Evolutionary conservation across 2,329 filamentous ascomycete species (phyloP).

Genomic region (Arthrocladium fulminans): DNA sequence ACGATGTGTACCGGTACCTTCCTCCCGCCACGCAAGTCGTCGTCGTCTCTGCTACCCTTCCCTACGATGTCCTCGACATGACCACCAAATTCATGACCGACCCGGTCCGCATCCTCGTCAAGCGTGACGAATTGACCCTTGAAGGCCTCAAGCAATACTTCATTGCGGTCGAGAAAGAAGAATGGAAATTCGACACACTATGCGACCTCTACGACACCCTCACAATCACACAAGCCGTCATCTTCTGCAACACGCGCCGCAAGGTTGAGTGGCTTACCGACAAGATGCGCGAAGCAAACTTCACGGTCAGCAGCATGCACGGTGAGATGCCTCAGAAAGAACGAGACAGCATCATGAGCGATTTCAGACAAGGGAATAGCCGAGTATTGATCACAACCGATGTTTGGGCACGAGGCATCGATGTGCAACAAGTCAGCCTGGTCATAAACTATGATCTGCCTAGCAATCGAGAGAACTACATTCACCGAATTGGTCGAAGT

Average conservation of each 20-base stretch:
- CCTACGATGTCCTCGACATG: constrained; percentile 97
- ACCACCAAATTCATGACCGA: constrained; percentile 99
- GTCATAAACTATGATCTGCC: constrained; percentile 99
- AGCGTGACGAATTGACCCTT: constrained; percentile 95
- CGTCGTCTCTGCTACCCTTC: constrained; percentile 89
- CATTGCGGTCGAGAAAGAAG: constrained; percentile 97
- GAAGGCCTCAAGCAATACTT: constrained; percentile 99
- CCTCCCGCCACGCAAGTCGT: constrained; percentile 97
- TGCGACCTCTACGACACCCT: constrained; percentile 98
- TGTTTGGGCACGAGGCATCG: constrained; percentile 96
- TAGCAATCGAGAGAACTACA: constrained; percentile 98
- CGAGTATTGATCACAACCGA: constrained; percentile 95
- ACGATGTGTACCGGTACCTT: constrained; percentile 95
- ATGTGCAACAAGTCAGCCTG: constrained; percentile 94
- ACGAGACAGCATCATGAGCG: constrained; percentile 97
- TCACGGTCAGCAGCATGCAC: constrained; percentile 97
- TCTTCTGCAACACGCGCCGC: constrained; percentile 97
- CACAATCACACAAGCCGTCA: constrained; percentile 97
- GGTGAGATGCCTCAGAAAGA: constrained; percentile 99
- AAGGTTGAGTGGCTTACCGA: constrained; percentile 99
- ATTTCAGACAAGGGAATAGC: constrained; percentile 94
- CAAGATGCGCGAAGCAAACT: constrained; percentile 98
- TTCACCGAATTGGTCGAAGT: constrained; percentile 93
- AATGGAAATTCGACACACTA: constrained; percentile 99
- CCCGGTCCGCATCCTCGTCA: constrained; percentile 89